These are phyloP conservation scores for Solanum hybrid DNA, from an alignment of 305 asterid genomes.

Conservation along the genomic window DNA sequence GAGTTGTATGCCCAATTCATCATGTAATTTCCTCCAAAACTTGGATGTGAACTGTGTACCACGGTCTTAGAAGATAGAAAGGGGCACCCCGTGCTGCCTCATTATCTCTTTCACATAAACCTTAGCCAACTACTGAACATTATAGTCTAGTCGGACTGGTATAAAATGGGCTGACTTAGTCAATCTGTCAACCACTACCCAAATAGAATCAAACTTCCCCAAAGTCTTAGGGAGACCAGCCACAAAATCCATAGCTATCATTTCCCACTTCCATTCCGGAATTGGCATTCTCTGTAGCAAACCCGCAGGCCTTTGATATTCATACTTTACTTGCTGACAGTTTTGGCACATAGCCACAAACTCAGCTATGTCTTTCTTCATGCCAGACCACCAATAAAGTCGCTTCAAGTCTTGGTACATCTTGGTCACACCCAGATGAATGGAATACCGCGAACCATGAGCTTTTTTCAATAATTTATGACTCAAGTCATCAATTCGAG, in stretches of 20 bases:
- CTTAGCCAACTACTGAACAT: neutral
- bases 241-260: neutral
- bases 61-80: neutral
- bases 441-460: neutral
- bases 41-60: neutral
- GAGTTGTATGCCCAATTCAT: neutral
- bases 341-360: neutral
- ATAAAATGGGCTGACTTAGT: neutral
- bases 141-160: neutral
- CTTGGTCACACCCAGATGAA: neutral
- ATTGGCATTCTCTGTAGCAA: neutral
- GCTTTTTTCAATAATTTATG: neutral
- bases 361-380: neutral
- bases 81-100: neutral
- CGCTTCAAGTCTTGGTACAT: neutral
- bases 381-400: neutral
- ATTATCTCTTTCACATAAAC: neutral
- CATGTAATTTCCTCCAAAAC: neutral
- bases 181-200: neutral
- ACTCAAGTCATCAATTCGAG: neutral
- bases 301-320: neutral
- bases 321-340: neutral
- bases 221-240: neutral
- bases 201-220: neutral
- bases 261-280: neutral